These are phyloP conservation scores for Leucogyrophana mollusca DNA, from an alignment of 768 basidiomycete species.

Conservation along the genomic window DNA sequence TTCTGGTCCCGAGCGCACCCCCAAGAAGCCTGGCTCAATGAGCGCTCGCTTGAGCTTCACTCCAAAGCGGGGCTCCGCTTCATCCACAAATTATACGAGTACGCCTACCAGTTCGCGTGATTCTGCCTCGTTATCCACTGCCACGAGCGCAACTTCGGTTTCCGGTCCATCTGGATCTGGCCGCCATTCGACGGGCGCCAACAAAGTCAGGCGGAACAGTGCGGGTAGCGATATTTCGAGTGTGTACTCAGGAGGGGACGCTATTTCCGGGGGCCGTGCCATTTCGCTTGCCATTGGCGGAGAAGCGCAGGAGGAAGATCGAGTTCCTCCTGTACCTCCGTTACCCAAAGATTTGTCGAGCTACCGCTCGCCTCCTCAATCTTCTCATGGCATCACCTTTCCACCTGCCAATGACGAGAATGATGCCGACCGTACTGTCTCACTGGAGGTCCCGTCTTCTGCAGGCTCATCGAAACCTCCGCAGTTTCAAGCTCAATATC, in stretches of 20 bases:
- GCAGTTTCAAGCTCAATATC: slow-evolving; percentile 31
- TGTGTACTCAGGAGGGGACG: slow-evolving; percentile 63
- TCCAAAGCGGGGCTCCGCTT: slow-evolving; percentile 86
- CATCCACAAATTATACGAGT: slow-evolving; percentile 82
- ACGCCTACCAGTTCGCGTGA: slow-evolving; percentile 85
- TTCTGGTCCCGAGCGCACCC: slow-evolving; percentile 56
- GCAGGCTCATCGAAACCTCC: slow-evolving; percentile 24
- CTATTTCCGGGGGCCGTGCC: slow-evolving; percentile 64
- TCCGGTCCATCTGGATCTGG: slow-evolving; percentile 61
- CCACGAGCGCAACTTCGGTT: slow-evolving; percentile 75
- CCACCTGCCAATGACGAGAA: slow-evolving; percentile 47
- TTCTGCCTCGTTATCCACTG: slow-evolving; percentile 77
- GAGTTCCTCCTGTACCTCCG: slow-evolving; percentile 92
- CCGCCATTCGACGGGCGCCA: slow-evolving; percentile 62
- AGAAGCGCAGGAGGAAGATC: slow-evolving; percentile 57
- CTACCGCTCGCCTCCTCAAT: slow-evolving; percentile 67
- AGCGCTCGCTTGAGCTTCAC: slow-evolving; percentile 71
- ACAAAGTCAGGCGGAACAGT: slow-evolving; percentile 73
- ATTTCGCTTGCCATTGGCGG: slow-evolving; percentile 57
- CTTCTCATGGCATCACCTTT: slow-evolving; percentile 53
- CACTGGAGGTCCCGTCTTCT: slow-evolving; percentile 50
- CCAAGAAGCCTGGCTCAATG: slow-evolving; percentile 59
- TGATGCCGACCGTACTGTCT: slow-evolving; percentile 46
- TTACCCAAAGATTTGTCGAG: slow-evolving; percentile 86
- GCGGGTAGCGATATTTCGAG: slow-evolving; percentile 84